phyloP scores from a whole-genome alignment of 2,329 filamentous ascomycete genomes.

The Magnaporthiopsis incrustans region DNA sequence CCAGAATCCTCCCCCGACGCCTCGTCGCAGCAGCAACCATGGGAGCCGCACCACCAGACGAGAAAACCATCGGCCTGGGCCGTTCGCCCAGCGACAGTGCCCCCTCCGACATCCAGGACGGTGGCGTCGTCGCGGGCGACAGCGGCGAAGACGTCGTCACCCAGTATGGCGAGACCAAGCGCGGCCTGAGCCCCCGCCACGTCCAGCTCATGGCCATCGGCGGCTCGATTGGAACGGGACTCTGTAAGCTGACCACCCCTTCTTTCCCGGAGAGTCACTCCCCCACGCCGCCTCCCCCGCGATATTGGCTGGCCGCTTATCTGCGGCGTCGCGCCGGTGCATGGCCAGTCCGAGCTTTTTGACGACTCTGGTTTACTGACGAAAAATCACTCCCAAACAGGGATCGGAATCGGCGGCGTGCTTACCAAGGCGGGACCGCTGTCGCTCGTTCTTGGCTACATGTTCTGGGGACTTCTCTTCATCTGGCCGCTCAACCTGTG shows the following conservation, averaged over 20 bases:
- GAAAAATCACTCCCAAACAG: background rate
- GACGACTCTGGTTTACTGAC: background rate
- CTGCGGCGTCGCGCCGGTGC: background rate
- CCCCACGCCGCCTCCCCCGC: background rate
- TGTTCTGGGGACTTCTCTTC: conserved; percentile 35
- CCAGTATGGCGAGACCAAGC: conserved; percentile 14
- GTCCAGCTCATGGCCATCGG: conserved; percentile 43
- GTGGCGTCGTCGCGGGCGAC: background rate
- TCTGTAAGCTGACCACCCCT: conserved; percentile 22
- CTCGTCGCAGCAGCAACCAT: background rate
- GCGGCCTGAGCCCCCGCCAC: conserved; percentile 27
- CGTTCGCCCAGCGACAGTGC: conserved; percentile 1
- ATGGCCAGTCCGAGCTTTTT: background rate
- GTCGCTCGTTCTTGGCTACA: conserved; percentile 35
- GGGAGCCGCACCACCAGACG: background rate
- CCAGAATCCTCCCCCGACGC: background rate
- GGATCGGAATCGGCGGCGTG: conserved; percentile 34
- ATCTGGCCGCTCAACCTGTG: conserved; percentile 35
- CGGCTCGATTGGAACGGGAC: conserved; percentile 36
- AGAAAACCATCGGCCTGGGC: conserved; percentile 6
- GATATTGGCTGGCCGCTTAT: background rate
- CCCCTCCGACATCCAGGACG: background rate
- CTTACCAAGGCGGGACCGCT: conserved; percentile 33
- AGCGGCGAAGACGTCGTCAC: background rate
- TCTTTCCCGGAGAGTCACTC: background rate